Percentiles rank a stretch among this genome's conserved stretches.
These are phyloP conservation scores for Fagus sylvatica DNA, from an alignment of 306 rosid species.

Conservation along the genomic window DNA sequence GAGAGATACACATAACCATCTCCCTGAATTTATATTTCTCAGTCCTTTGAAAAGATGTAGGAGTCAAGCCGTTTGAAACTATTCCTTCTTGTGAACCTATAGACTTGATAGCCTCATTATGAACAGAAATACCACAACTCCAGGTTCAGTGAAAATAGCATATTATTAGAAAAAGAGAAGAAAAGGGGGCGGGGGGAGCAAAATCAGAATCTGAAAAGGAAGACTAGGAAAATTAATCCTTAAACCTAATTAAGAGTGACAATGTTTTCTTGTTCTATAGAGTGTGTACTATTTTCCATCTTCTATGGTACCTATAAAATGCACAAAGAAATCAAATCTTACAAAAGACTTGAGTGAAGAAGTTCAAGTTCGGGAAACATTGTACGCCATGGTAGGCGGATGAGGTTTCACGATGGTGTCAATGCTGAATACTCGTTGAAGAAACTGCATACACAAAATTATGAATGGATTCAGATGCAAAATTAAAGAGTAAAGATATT, in stretches of 20 bases:
- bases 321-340: constrained; percentile 32
- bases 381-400: constrained; percentile 45
- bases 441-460: constrained; percentile 58
- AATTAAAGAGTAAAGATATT: not conserved
- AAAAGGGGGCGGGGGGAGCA: no score
- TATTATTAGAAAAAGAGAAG: no score
- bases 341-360: constrained; percentile 45
- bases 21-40: not conserved
- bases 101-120: not conserved
- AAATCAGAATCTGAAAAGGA: no score
- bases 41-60: not conserved
- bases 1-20: not conserved
- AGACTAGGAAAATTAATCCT: not conserved
- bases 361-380: not conserved
- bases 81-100: not conserved
- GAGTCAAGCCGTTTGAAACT: not conserved
- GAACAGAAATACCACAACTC: not conserved
- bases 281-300: no score
- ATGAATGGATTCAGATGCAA: constrained; percentile 3
- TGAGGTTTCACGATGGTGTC: constrained; percentile 80
- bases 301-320: not conserved
- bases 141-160: not conserved
- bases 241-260: not conserved
- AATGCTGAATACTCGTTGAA: constrained; percentile 82
- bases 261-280: no score